Evolutionary conservation across 2,329 filamentous ascomycete species (phyloP), one percentile per base, ranked within the genome.

Genomic region (Pyricularia sp.): DNA sequence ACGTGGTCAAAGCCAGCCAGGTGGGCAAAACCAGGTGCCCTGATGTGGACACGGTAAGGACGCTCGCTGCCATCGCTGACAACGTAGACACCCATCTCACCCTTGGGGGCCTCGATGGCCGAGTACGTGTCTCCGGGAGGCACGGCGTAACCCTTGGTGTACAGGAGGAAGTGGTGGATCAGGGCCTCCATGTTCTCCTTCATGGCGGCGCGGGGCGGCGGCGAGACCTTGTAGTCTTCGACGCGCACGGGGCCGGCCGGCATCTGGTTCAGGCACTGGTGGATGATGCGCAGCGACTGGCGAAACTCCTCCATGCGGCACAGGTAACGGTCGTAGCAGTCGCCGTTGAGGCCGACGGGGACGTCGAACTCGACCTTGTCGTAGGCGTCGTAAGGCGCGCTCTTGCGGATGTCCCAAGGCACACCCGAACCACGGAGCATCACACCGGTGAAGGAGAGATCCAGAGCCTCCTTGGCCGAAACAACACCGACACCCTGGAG

Each of bases 171-270:
- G 85, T 99, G 95, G 84, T 99, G 95, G 78, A 99, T 99, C 63
- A 99, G 88, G 58, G 95, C 94, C 84, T 99, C 95, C 96, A 99
- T 99, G 85, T 99, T 99, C 88, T 99, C 95, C 88, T 99, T 99
- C 95, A 99, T 99, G 77, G 95, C 95, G 64, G 92, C 86, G 77
- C 95, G 90, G n/a, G 95, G 96, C 71, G 95, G 95, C 26, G 95
- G 95, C 2, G 92, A 91, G 76, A 99, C 88, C 88, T 99, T 99
- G 89, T 98, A 99, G 82, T 99, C 95, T 82, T 99, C 95, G 61
- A 97, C 93, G 74, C 94, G 92, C 78, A 98, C 88, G 68, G 95
- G 95, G 31, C 95, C 95, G 66, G 92, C 86, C 66, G 96, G 94
- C 92, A 99, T 99, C 85, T 99, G 93, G 86, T 99, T 98, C 75